Percentiles rank a stretch among this genome's conserved stretches.
phyloP scores from a whole-genome alignment of 768 basidiomycete genomes.

The Clathrus columnatus region DNA sequence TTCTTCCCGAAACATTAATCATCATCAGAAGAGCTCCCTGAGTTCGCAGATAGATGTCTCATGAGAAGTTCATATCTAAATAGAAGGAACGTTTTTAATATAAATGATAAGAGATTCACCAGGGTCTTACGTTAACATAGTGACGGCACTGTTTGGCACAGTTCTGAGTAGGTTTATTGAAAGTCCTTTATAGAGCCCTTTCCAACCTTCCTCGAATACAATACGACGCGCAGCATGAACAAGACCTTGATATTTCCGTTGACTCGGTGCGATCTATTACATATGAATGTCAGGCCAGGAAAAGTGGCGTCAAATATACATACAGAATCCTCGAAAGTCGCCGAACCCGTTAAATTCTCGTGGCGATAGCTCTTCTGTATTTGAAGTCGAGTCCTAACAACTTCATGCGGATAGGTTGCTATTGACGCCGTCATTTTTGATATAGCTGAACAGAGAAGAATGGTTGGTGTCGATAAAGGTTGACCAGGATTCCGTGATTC shows the following conservation, averaged over 20 bases:
- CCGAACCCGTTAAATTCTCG: conserved; percentile 39
- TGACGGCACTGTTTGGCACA: conserved; percentile 93
- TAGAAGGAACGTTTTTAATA: not conserved
- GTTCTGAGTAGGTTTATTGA: conserved; percentile 92
- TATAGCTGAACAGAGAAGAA: conserved; percentile 84
- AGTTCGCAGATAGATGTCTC: conserved; percentile 19
- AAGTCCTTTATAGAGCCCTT: conserved; percentile 84
- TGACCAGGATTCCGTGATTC: conserved; percentile 35
- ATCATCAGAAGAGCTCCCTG: not conserved
- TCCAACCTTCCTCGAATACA: conserved; percentile 76
- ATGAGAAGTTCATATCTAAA: conserved; percentile 36
- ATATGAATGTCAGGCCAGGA: not conserved
- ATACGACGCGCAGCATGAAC: conserved; percentile 66
- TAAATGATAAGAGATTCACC: not conserved
- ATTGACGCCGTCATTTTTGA: conserved; percentile 96
- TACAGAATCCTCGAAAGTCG: conserved; percentile 40
- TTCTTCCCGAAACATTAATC: not conserved
- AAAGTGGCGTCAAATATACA: not conserved
- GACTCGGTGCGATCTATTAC: conserved; percentile 40
- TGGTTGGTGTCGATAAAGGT: conserved; percentile 48
- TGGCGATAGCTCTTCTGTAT: conserved; percentile 65
- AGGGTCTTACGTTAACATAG: conserved; percentile 75
- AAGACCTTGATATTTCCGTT: conserved; percentile 40
- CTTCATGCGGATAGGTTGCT: conserved; percentile 97
- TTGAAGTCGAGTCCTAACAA: conserved; percentile 95